Evolutionary conservation across 306 rosid species (phyloP).

Genomic region (Fragaria ananassa): DNA sequence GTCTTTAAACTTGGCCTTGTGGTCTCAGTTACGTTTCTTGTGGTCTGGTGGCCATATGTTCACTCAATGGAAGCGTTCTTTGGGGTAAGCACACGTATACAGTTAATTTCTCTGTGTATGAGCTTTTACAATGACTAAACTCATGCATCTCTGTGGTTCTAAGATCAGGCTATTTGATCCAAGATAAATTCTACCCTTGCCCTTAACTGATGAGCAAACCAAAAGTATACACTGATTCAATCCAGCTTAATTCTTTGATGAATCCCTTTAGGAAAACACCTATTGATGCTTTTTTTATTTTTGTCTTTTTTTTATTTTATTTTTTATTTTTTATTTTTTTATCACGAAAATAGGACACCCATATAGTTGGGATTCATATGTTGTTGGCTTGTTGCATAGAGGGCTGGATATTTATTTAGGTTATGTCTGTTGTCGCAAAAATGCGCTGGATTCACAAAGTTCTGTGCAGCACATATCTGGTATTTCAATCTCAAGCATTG

Average conservation of each 20-base stretch:
- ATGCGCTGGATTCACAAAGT: not conserved
- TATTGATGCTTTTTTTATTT: not conserved
- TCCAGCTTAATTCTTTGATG: not conserved
- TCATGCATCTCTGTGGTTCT: not conserved
- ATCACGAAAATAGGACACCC: not conserved
- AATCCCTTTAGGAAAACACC: not conserved
- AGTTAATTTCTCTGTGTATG: not conserved
- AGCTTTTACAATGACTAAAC: not conserved
- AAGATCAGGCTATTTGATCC: not conserved
- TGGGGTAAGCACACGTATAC: constrained; percentile 39
- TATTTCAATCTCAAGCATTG: not conserved
- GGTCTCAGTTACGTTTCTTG: constrained; percentile 71
- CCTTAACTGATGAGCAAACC: not conserved
- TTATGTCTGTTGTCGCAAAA: too few species aligned
- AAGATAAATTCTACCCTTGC: not conserved
- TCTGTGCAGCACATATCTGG: not conserved
- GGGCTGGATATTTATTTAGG: too few species aligned
- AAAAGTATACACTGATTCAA: not conserved
- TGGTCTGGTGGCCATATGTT: constrained; percentile 89
- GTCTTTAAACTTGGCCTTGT: constrained; percentile 69
- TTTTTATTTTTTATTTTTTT: not conserved
- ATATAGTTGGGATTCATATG: not conserved
- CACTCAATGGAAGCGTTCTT: constrained; percentile 57
- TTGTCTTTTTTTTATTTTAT: not conserved
- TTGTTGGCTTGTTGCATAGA: not conserved